These are phyloP conservation scores for Dactylellina leptospora DNA, from an alignment of 2,329 filamentous ascomycete species.

Conservation along the genomic window DNA sequence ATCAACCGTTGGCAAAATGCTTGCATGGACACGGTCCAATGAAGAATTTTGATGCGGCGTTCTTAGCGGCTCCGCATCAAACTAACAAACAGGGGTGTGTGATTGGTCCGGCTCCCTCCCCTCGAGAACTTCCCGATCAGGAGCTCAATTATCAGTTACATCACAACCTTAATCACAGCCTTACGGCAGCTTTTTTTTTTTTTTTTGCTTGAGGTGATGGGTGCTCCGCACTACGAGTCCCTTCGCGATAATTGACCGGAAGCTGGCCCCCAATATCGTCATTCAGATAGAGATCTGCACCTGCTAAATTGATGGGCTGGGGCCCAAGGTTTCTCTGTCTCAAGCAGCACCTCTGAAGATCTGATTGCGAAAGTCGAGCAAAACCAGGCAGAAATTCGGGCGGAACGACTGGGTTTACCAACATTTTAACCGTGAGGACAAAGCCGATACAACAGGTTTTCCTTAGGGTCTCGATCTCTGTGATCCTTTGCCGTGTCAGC, in stretches of 20 bases:
- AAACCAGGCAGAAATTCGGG: conserved; percentile 11
- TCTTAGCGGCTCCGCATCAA: conserved; percentile 31
- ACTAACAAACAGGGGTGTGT: conserved; percentile 26
- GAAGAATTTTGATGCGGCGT: conserved; percentile 51
- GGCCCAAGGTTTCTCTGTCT: conserved; percentile 26
- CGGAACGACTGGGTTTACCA: conserved; percentile 24
- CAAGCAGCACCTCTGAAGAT: conserved; percentile 23
- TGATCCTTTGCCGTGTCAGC: conserved; percentile 24
- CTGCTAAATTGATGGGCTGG: conserved; percentile 39
- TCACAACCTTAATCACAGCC: conserved; percentile 53
- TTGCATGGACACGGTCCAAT: conserved; percentile 17
- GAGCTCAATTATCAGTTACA: conserved; percentile 53
- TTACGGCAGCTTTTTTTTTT: conserved; percentile 39
- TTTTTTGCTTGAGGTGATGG: conserved; percentile 29
- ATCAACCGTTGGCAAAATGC: conserved; percentile 6
- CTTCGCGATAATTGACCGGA: conserved; percentile 52
- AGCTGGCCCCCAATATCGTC: conserved; percentile 26
- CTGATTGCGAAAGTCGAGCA: conserved; percentile 3
- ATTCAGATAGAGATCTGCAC: conserved; percentile 47
- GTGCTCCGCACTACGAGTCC: conserved; percentile 23
- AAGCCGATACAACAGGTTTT: conserved; percentile 23
- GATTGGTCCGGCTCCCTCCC: conserved; percentile 29
- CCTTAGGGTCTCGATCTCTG: conserved; percentile 14
- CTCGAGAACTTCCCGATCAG: conserved; percentile 44
- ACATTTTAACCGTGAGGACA: conserved; percentile 31